Base-by-base conservation (phyloP, 257 asterid species). In the Nicotiana paniculata region DNA sequence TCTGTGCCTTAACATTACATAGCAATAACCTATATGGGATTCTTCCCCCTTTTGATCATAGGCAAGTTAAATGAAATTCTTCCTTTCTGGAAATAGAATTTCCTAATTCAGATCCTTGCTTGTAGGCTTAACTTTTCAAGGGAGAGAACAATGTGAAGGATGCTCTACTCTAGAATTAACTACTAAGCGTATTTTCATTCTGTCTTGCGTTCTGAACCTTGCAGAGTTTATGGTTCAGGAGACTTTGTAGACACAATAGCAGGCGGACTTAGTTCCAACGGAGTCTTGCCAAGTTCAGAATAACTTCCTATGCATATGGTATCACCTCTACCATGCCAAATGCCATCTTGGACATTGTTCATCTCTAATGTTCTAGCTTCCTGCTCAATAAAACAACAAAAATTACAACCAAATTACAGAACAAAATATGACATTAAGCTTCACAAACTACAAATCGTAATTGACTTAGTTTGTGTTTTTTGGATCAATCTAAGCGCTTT, bases 311-410 rank as follows among this genome's bases (percentile, higher is more conserved):
- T 79, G 43, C 96, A 93, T 84, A 95, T 88, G 15, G 98, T 91
- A 63, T 95, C 99, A 77, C 99, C 98, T 89, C 99, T 90, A 48
- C 99, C 98, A 35, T 95, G 97, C 99, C 99, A 96, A 32, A 87
- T 91, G 37, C 98, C 98, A 82, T 94, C 97, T 75, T 94, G 92
- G 79, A 96, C 98, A 83, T 95, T 95, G 91, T 96, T 96, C 97
- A 93, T 91, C 91, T 94, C 98, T 90, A 96, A 85, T 59, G 99
- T 96, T 89, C 98, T 90, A 2, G 99, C 90, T 81, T 96, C 99
- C 99, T 95, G 93, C 78, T 77, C 88, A 81, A 87, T 13, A 72
- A 79, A 43, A 67, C 5, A 67, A 55, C 13, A 76, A 28, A 77
- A 82, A 32, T 2, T 61, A 37, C 11, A 79, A 46, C 4, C 37